These are phyloP conservation scores for Leccinum disarticulatum DNA, from an alignment of 768 basidiomycete species.

Conservation along the genomic window DNA sequence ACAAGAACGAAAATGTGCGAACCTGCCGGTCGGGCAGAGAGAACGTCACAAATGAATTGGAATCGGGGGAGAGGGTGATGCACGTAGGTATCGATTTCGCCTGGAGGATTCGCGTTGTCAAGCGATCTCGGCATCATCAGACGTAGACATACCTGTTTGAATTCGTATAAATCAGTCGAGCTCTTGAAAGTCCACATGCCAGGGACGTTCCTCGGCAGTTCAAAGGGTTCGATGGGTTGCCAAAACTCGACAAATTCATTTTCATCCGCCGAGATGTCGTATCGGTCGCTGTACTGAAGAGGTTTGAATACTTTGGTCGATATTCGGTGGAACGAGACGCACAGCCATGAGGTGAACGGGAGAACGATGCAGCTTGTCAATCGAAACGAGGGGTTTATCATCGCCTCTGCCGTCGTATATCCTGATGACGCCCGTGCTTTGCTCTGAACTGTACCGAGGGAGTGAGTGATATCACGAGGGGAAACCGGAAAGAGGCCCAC, in stretches of 20 bases:
- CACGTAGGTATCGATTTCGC: constrained; percentile 90
- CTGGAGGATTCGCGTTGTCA: constrained; percentile 39
- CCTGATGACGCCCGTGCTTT: constrained; percentile 67
- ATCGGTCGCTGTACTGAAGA: constrained; percentile 81
- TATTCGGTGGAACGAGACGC: constrained; percentile 29
- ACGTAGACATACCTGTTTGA: constrained; percentile 76
- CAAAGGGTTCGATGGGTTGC: constrained; percentile 89
- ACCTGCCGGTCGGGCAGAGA: constrained; percentile 93
- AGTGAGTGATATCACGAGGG: constrained; percentile 9
- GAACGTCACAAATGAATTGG: constrained; percentile 87
- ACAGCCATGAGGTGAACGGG: constrained; percentile 93
- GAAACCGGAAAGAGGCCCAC: constrained; percentile 47
- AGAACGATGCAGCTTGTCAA: constrained; percentile 77
- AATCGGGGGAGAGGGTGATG: constrained; percentile 87
- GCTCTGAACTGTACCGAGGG: constrained; percentile 65
- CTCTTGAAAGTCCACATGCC: constrained; percentile 91
- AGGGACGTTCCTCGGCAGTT: constrained; percentile 70
- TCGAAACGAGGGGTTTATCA: constrained; percentile 70
- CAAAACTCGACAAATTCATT: constrained; percentile 96
- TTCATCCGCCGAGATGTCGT: constrained; percentile 92
- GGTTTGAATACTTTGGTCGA: not conserved
- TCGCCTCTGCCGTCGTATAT: constrained; percentile 93
- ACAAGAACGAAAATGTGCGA: constrained; percentile 88
- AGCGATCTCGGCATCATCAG: not conserved
- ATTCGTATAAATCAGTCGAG: constrained; percentile 92